Conservation (phyloP, 441 rosid genomes). For the Arabidopsis hybrid region DNA sequence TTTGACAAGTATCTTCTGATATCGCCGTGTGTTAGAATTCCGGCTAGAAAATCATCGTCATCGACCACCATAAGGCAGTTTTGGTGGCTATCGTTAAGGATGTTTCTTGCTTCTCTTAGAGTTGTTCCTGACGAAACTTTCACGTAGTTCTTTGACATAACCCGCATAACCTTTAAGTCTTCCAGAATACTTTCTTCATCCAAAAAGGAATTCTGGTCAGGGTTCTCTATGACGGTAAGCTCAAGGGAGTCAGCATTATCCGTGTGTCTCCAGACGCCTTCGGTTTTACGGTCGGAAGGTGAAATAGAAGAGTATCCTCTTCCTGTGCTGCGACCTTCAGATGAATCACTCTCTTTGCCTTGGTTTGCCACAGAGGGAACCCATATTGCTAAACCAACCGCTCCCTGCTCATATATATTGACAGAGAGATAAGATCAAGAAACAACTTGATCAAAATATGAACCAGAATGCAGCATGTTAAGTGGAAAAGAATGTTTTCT, state of each 20-base stretch:
- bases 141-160: constrained; percentile 83
- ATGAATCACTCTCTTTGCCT: constrained; percentile 68
- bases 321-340: constrained; percentile 58
- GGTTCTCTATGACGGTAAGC: constrained; percentile 61
- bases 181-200: constrained; percentile 75
- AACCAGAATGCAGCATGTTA: neutral
- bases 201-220: constrained; percentile 57
- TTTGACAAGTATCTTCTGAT: constrained; percentile 64
- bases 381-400: constrained; percentile 99
- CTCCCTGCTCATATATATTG: constrained; percentile 64
- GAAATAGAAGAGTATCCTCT: constrained; percentile 84
- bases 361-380: constrained; percentile 96
- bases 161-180: constrained; percentile 73
- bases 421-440: constrained; percentile 29
- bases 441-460: constrained; percentile 1
- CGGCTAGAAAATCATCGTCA: constrained; percentile 76
- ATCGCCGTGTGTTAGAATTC: constrained; percentile 85
- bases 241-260: constrained; percentile 62
- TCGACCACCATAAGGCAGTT: constrained; percentile 79
- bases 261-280: constrained; percentile 51
- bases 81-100: constrained; percentile 72
- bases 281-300: constrained; percentile 58
- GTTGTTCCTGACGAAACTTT: constrained; percentile 63
- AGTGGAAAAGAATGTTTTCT: neutral
- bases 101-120: constrained; percentile 77